Percentiles rank a stretch among this genome's conserved stretches.
Evolutionary conservation across 2,329 filamentous ascomycete genomes (phyloP).

Genomic region (Alternaria infectoria): DNA sequence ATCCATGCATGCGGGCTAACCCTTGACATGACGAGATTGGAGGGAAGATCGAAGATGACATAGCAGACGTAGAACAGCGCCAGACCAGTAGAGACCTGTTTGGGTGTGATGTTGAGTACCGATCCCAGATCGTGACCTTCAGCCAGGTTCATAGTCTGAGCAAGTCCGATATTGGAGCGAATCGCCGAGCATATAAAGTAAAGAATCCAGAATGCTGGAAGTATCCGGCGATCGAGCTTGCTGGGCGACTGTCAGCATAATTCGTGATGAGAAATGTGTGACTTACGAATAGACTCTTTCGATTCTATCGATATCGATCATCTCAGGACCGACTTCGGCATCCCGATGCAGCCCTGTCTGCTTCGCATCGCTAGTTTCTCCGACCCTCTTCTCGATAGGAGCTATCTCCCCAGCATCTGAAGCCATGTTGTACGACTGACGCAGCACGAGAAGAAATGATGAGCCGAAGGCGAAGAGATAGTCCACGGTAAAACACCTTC

Average conservation of each 20-base stretch:
- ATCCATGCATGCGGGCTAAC: conserved; percentile 90
- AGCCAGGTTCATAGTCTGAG: conserved; percentile 87
- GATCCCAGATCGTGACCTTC: conserved; percentile 76
- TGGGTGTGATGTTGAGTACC: conserved; percentile 71
- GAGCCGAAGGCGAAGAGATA: conserved; percentile 3
- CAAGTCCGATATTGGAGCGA: conserved; percentile 87
- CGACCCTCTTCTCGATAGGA: conserved; percentile 26
- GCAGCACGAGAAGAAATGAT: conserved; percentile 9
- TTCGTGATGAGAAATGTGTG: background rate
- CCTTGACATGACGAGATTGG: conserved; percentile 86
- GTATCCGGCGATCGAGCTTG: conserved; percentile 65
- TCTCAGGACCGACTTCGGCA: conserved; percentile 40
- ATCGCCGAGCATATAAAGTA: conserved; percentile 95
- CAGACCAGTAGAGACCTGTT: conserved; percentile 82
- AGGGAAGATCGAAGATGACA: conserved; percentile 86
- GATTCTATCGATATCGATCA: conserved; percentile 45
- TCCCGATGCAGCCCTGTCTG: conserved; percentile 38
- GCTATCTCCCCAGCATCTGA: conserved; percentile 20
- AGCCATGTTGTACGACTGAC: conserved; percentile 24
- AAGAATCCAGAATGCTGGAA: conserved; percentile 82
- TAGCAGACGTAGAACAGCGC: conserved; percentile 93
- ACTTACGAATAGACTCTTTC: conserved; percentile 48
- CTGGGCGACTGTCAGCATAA: conserved; percentile 38
- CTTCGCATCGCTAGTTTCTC: conserved; percentile 23
- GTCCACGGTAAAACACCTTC: background rate